phyloP scores from a whole-genome alignment of 2,329 filamentous ascomycete species.

The Alternaria sp. region DNA sequence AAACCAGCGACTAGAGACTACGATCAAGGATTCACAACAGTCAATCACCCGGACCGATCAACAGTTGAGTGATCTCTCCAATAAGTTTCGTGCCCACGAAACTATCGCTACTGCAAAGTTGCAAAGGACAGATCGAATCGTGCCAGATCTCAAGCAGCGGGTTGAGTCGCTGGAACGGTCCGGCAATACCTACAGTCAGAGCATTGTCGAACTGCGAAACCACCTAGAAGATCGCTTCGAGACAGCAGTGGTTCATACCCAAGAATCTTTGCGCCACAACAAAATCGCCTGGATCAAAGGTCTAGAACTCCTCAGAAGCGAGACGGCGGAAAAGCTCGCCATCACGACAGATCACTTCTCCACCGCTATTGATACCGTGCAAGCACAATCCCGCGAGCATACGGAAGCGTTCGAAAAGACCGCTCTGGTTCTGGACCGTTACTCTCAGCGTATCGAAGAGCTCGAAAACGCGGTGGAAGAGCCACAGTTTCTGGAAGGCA shows the following conservation, averaged over 20 bases:
- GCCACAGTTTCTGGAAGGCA: neutral
- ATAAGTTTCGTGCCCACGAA: neutral
- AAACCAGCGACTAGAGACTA: neutral
- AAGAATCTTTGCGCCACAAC: neutral
- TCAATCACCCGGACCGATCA: neutral
- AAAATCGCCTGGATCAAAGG: neutral
- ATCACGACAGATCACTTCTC: neutral
- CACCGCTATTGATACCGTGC: neutral
- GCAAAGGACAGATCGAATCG: neutral
- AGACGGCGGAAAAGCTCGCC: neutral
- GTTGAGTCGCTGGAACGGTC: neutral
- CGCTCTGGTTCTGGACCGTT: neutral
- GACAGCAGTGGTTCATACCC: neutral
- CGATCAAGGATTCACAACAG: neutral
- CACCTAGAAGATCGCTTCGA: neutral
- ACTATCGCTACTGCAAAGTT: neutral
- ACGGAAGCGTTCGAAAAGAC: neutral
- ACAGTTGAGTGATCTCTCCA: neutral
- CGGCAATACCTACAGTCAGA: neutral
- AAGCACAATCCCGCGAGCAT: neutral
- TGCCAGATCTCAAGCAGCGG: fast-evolving
- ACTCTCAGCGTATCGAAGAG: neutral
- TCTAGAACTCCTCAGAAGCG: neutral
- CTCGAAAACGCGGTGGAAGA: neutral
- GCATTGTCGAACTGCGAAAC: neutral